Evolutionary conservation across 441 rosid species (phyloP).

Genomic region (Geranium incanum): DNA sequence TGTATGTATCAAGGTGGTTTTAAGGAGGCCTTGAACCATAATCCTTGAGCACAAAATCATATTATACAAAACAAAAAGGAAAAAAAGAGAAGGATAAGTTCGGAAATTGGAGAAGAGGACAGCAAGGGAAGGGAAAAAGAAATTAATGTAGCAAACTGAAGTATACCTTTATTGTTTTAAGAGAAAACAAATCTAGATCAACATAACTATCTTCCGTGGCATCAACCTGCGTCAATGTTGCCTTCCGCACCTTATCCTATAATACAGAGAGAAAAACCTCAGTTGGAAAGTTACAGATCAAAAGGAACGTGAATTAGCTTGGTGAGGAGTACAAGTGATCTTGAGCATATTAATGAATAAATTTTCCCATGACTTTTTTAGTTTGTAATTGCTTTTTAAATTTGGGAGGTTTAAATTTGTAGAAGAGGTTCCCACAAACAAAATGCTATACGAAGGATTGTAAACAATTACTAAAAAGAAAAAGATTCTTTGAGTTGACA

Average conservation of each 20-base stretch:
- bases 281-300: background rate
- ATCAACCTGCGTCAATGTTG: conserved; percentile 73
- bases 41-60: background rate
- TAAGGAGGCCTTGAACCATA: background rate
- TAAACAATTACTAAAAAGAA: background rate
- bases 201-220: conserved; percentile 69
- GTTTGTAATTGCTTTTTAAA: background rate
- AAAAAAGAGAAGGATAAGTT: no score
- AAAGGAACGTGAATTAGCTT: background rate
- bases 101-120: background rate
- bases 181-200: conserved; percentile 78
- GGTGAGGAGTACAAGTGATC: conserved; percentile 5
- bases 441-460: background rate
- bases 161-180: conserved; percentile 74
- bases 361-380: background rate
- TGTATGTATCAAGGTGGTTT: background rate
- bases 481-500: background rate
- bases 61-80: background rate
- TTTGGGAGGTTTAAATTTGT: background rate
- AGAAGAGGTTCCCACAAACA: background rate
- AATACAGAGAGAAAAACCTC: conserved; percentile 13
- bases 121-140: background rate
- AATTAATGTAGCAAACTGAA: background rate
- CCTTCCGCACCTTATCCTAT: conserved; percentile 77
- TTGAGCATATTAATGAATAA: background rate